Evolutionary conservation across 805 yeast species (phyloP), one percentile per base, ranked within the genome.

Genomic region (Blastobotrys mokoenaii): DNA sequence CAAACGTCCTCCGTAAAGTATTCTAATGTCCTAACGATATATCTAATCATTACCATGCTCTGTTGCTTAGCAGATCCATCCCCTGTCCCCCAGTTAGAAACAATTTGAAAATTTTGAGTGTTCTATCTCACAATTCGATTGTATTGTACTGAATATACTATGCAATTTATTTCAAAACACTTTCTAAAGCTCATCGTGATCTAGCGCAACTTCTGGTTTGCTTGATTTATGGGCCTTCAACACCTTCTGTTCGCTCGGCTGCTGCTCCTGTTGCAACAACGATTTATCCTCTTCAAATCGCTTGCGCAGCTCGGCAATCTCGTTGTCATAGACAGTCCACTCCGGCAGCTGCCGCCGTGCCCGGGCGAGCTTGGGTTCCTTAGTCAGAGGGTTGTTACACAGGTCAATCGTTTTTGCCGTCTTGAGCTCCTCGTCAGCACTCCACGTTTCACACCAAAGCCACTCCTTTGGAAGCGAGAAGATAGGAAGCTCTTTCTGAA

Each of bases 371-470:
- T 85, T 86, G 16, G 83, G 80, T 57, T 86, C 95, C 53, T 81
- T 81, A 0, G 93, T 82, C 46, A 82, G 60, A 1, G 95, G 95
- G 55, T 87, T 85, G 60, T 83, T 83, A 64, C 95, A 86, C 49
- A 86, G 65, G 56, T 86, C 95, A 50, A 86, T 83, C 9, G 89
- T 82, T 59, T 79, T 83, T 2, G 95, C 95, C 0, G 66, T 65
- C 44, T 60, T 60, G 47, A 82, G 64, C 30, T 76, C 66, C 41
- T 73, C 82, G 51, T 80, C 84, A 27, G 79, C 71, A 61, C 95
- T 84, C 95, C 95, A 86, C 0, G 95, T 86, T 58, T 86, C 95
- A 64, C 95, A 87, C 95, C 95, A 87, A 33, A 85, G 66, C 94
- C 95, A 86, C 38, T 84, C 89, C 53, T 81, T 81, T 2, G 87